Conservation (phyloP, 257 asterid genomes). For the Jaltomata sinuosa region DNA sequence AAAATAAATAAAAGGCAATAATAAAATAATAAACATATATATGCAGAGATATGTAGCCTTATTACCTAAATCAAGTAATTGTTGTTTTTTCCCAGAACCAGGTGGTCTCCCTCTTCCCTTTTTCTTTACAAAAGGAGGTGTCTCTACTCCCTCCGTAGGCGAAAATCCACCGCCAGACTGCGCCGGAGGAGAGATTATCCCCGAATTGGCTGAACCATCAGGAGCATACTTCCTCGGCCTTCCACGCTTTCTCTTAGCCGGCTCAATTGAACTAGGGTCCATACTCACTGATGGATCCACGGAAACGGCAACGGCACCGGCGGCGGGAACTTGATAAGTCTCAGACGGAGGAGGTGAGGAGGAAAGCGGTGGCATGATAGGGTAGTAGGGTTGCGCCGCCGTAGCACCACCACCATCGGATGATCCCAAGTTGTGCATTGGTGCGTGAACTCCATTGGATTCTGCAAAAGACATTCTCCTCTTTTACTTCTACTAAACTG, state of each 20-base stretch:
- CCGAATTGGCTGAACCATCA: not conserved
- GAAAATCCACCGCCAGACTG: not conserved
- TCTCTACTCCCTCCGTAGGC: not conserved
- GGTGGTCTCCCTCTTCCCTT: constrained; percentile 8
- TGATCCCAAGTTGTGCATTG: not conserved
- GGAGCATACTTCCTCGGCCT: constrained; percentile 14
- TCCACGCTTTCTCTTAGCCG: constrained; percentile 9
- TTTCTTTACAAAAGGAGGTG: not conserved
- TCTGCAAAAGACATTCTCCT: constrained; percentile 4
- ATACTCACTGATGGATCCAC: not conserved
- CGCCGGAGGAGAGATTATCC: not conserved
- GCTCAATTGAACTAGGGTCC: not conserved
- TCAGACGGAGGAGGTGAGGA: not conserved
- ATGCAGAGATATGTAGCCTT: not conserved
- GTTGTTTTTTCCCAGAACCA: not conserved
- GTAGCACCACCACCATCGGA: not conserved
- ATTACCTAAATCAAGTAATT: not conserved
- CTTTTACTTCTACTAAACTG: not conserved
- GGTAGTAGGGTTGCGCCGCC: not conserved
- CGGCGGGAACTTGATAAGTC: not conserved
- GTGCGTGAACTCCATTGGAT: constrained; percentile 4
- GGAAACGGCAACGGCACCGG: not conserved
- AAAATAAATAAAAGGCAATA: not conserved
- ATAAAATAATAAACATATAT: not conserved
- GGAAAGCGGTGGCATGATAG: not conserved